Evolutionary conservation across 2,329 filamentous ascomycete genomes (phyloP).

Genomic region (Fusarium domesticum): DNA sequence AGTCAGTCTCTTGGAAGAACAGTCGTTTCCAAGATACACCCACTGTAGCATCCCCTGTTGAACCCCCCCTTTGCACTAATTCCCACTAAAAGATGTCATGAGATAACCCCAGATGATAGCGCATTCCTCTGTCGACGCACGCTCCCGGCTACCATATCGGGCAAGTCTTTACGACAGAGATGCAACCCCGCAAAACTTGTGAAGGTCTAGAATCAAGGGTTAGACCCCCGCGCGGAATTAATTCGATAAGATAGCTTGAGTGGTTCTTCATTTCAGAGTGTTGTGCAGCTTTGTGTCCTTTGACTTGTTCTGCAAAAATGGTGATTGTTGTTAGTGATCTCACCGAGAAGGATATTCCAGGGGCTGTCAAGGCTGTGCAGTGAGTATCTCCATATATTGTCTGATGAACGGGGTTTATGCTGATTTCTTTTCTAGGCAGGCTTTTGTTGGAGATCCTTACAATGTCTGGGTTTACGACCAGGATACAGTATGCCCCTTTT

Average conservation of each 20-base stretch:
- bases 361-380: constrained; percentile 63
- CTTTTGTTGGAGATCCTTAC: constrained; percentile 66
- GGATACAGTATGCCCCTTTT: constrained; percentile 45
- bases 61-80: too few species aligned
- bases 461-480: constrained; percentile 63
- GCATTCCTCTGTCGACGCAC: background rate
- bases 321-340: constrained; percentile 46
- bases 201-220: background rate
- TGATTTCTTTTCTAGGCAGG: constrained; percentile 35
- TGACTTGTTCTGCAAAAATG: too few species aligned
- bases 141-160: background rate
- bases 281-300: too few species aligned
- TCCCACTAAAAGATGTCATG: too few species aligned
- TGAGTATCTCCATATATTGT: constrained; percentile 6
- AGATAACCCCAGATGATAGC: background rate
- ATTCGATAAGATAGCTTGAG: too few species aligned
- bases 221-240: too few species aligned
- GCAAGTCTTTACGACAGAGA: background rate
- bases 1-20: too few species aligned
- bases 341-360: constrained; percentile 58
- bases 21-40: too few species aligned
- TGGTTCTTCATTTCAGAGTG: too few species aligned
- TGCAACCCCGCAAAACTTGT: background rate
- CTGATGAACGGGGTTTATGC: background rate
- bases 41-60: too few species aligned